Base-by-base conservation (phyloP, 2,329 filamentous ascomycete species). In the Stagonosporopsis tanaceti region DNA sequence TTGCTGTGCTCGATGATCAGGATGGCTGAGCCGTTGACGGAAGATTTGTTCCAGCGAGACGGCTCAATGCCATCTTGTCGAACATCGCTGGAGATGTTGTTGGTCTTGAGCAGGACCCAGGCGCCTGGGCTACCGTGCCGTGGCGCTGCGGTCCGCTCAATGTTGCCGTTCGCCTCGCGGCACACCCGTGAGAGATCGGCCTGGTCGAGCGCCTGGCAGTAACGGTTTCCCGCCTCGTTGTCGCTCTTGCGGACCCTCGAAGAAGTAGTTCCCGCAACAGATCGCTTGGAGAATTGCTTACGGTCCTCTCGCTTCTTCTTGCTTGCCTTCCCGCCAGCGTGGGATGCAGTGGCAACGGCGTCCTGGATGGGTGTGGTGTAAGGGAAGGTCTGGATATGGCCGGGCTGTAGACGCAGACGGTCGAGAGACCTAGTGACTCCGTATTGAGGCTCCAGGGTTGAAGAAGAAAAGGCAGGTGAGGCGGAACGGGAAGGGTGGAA, bases 61-160 rank as follows among this genome's bases (percentile, higher is more conserved):
- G 62, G 62, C 8, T 57, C 42, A 22, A 60, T 48, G 5, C 52
- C 40, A 38, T 53, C 53, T 14, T 58, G 50, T n/a, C 48, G 35
- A 27, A 70, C 52, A 42, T 66, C 60, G 20, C 51, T 37, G 20
- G 58, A 59, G 40, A 65, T 57, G 46, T 70, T 70, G 57, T 70
- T 68, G 25, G 41, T 41, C 30, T 68, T 68, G 17, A 69, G 59
- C 3, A 45, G 39, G 3, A 44, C 57, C 62, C 66, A 68, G 14
- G 62, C 60, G n/a, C 32, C 50, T 27, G 47, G 45, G 11, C 53
- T 37, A 20, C 55, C 50, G 28, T 50, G 32, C 15, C 54, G 39
- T 15, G 55, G 47, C 24, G 57, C 46, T 11, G 62, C 64, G 8
- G 53, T 53, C 12, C 44, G 37, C 14, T 60, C 48, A 9, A 67